Evolutionary conservation across 176 grass and related monocot genomes (phyloP).

Genomic region (Oryza meyeriana): DNA sequence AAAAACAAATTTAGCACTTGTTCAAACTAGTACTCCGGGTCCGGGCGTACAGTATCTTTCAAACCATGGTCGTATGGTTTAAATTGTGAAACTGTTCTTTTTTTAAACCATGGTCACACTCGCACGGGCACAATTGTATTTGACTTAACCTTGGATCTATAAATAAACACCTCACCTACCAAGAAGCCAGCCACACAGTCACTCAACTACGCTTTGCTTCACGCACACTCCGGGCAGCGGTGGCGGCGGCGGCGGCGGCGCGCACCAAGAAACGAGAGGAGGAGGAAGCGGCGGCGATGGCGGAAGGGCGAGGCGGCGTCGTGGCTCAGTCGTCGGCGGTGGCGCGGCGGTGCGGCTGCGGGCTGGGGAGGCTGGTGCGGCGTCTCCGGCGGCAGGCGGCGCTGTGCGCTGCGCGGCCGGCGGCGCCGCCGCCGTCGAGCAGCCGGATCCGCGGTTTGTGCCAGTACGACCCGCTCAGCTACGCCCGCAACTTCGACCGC

Average conservation of each 20-base stretch:
- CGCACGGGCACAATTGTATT: not conserved
- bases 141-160: not conserved
- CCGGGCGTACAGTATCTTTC: too few species aligned
- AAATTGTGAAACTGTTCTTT: too few species aligned
- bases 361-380: conserved; percentile 49
- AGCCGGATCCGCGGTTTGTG: conserved; percentile 17
- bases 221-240: not conserved
- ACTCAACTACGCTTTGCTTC: not conserved
- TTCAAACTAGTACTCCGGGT: too few species aligned
- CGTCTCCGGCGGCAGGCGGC: conserved; percentile 60
- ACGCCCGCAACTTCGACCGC: conserved; percentile 79
- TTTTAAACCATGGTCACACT: too few species aligned
- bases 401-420: conserved; percentile 27
- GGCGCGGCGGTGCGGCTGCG: conserved; percentile 23
- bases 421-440: not conserved
- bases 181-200: not conserved
- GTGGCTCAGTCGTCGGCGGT: not conserved
- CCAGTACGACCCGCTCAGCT: conserved; percentile 83
- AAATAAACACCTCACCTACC: not conserved
- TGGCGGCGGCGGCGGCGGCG: not conserved
- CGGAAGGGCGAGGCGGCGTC: conserved; percentile 14
- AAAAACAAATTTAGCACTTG: too few species aligned
- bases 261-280: not conserved
- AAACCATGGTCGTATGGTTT: not conserved
- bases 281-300: not conserved